Conservation (phyloP, 495 filamentous ascomycete genomes). For the Aspergillus indologenus region DNA sequence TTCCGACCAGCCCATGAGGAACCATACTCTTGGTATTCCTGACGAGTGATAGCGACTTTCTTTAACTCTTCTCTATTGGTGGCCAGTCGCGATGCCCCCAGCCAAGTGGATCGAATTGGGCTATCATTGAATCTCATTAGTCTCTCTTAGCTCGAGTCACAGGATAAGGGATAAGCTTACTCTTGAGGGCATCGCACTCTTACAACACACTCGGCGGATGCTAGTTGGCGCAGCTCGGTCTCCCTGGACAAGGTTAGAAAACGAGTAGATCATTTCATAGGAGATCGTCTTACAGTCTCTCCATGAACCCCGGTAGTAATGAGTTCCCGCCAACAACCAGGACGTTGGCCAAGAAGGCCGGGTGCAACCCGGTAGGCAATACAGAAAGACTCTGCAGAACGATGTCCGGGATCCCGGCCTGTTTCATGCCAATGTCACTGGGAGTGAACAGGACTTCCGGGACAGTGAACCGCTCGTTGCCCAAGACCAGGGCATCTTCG, state of each 20-base stretch:
- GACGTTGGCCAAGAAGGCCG: slow-evolving; percentile 79
- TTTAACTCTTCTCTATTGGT: slow-evolving; percentile 59
- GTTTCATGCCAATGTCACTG: slow-evolving; percentile 78
- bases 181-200: slow-evolving; percentile 67
- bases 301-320: slow-evolving; percentile 74
- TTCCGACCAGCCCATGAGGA: slow-evolving; percentile 71
- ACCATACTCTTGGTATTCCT: slow-evolving; percentile 88
- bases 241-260: slow-evolving; percentile 41
- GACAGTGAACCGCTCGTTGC: slow-evolving; percentile 88
- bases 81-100: slow-evolving; percentile 75
- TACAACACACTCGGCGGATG: slow-evolving; percentile 74
- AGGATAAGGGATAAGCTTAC: slow-evolving; percentile 28
- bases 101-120: slow-evolving; percentile 80
- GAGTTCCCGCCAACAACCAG: slow-evolving; percentile 86
- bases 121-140: slow-evolving; percentile 27
- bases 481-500: slow-evolving; percentile 81
- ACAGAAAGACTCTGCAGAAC: slow-evolving; percentile 77
- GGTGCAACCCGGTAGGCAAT: slow-evolving; percentile 73
- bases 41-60: slow-evolving; percentile 68
- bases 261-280: background rate
- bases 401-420: slow-evolving; percentile 76
- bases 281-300: slow-evolving; percentile 56
- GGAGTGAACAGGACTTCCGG: slow-evolving; percentile 90
- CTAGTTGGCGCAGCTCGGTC: slow-evolving; percentile 68
- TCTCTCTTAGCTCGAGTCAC: background rate